A percentile compares a stretch with the other conserved stretches of the same genome.
These are phyloP conservation scores for Amanita thiersii DNA, from an alignment of 768 basidiomycete species.

Conservation along the genomic window DNA sequence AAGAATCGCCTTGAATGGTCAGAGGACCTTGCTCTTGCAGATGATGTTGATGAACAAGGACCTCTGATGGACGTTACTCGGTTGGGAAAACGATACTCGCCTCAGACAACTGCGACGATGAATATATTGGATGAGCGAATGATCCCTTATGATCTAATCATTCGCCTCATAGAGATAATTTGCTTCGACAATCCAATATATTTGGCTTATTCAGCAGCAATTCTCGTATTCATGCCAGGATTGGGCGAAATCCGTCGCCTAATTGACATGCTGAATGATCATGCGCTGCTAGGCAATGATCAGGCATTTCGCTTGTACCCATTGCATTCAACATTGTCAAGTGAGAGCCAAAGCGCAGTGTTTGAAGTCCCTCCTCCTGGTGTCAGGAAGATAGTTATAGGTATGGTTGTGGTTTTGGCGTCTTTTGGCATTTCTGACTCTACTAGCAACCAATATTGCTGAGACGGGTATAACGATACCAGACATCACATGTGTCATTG, in stretches of 20 bases:
- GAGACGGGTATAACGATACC: conserved; percentile 99
- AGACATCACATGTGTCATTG: conserved; percentile 94
- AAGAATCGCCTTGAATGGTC: conserved; percentile 71
- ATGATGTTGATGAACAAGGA: conserved; percentile 63
- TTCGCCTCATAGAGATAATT: conserved; percentile 72
- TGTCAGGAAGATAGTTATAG: conserved; percentile 88
- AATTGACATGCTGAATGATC: conserved; percentile 73
- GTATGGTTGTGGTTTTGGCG: conserved; percentile 30
- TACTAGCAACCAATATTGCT: conserved; percentile 79
- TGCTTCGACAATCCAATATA: conserved; percentile 61
- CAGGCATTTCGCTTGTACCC: conserved; percentile 70
- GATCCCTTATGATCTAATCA: conserved; percentile 88
- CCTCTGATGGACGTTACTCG: conserved; percentile 35
- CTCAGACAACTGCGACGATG: conserved; percentile 65
- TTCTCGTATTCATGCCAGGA: conserved; percentile 92
- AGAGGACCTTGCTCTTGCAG: conserved; percentile 53
- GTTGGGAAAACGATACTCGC: conserved; percentile 75
- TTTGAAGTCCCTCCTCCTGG: conserved; percentile 82
- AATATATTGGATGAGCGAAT: conserved; percentile 81
- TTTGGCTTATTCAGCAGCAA: conserved; percentile 60
- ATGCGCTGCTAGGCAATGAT: conserved; percentile 58
- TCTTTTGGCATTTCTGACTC: not conserved
- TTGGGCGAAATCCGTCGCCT: conserved; percentile 88
- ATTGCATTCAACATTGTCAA: conserved; percentile 89
- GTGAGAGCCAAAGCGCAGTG: conserved; percentile 83